A percentile compares a stretch with the other conserved stretches of the same genome.
These are phyloP conservation scores for Madurella mycetomatis DNA, from an alignment of 2,329 filamentous ascomycete species.

Conservation along the genomic window DNA sequence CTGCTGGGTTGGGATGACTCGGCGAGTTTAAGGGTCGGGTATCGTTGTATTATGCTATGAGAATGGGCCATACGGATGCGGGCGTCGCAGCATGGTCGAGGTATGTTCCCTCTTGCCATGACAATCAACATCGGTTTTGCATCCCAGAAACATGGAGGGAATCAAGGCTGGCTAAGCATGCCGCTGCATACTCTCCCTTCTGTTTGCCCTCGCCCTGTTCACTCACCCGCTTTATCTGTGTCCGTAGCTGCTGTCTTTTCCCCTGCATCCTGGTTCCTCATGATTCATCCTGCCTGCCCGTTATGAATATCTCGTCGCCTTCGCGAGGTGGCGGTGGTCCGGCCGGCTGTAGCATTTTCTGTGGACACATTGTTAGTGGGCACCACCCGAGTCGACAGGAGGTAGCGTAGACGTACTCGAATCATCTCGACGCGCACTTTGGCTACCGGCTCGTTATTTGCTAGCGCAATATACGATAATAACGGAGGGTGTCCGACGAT, in stretches of 20 bases:
- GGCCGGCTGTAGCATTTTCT: constrained; percentile 65
- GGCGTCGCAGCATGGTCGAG: background rate
- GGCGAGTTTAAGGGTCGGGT: constrained; percentile 1
- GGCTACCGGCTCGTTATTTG: constrained; percentile 77
- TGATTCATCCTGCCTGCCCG: constrained; percentile 9
- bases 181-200: too few relatives aligned
- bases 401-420: constrained; percentile 47
- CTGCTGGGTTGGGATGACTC: background rate
- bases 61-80: background rate
- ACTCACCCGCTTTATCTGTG: background rate
- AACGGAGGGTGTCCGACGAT: constrained; percentile 87
- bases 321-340: constrained; percentile 56
- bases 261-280: background rate
- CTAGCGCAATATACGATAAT: constrained; percentile 82
- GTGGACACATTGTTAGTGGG: background rate
- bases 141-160: too few relatives aligned
- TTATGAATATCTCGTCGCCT: constrained; percentile 35
- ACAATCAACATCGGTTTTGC: background rate
- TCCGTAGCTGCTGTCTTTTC: background rate
- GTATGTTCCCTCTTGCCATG: background rate
- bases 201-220: background rate
- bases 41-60: constrained; percentile 12
- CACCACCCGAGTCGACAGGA: background rate
- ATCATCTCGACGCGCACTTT: constrained; percentile 77
- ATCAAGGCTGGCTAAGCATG: too few relatives aligned